Base-by-base conservation (phyloP, 805 yeast genomes). In the Teunomyces gatunensis region DNA sequence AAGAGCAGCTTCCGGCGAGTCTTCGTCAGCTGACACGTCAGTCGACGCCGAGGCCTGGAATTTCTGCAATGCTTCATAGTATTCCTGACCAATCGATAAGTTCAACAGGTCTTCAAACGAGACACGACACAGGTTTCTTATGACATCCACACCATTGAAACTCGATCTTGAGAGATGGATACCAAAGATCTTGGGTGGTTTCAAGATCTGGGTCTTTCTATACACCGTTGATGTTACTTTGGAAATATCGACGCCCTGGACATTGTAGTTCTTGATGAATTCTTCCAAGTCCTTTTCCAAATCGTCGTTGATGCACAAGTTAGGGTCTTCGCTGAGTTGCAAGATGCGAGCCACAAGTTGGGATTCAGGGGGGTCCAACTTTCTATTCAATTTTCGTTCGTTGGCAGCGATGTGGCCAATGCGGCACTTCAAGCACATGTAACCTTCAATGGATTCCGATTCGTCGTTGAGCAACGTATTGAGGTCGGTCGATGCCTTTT, bases 111-210 rank as follows among this genome's bases (percentile, higher is more conserved):
- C 91, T 9, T 79, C 81, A 56, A 87, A 85, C 6, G 70, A 62
- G 4, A 89, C 89, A 45, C 81, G 72, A 63, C 96, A 88, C 7
- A 87, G 71, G 65, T 89, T 91, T 55, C 96, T 78, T 6, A 84
- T 75, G 1, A 87, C 79, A 13, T 77, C 79, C 36, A 80, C 80
- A 6, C 87, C 89, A 42, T 80, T 76, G 60, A 78, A 90, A 36
- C 86, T 77, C 0, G 97, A 91, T 56, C 98, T 74, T 7, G 96
- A 89, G 36, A 94, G 67, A 63, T 92, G 98, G n/a, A 92, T 68
- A 0, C 87, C 79, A 43, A 94, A 72, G 5, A 88, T 68, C 46
- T 78, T 74, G 0, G 99, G 97, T 3, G 88, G 79, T 46, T 77
- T 75, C 10, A 80, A 73, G 35, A 89, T 75, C 20, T 75, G 73